Evolutionary conservation across 1,284 basidiomycete genomes (phyloP), one percentile per base, ranked within the genome.

Genomic region (Cryptococcus sp.): DNA sequence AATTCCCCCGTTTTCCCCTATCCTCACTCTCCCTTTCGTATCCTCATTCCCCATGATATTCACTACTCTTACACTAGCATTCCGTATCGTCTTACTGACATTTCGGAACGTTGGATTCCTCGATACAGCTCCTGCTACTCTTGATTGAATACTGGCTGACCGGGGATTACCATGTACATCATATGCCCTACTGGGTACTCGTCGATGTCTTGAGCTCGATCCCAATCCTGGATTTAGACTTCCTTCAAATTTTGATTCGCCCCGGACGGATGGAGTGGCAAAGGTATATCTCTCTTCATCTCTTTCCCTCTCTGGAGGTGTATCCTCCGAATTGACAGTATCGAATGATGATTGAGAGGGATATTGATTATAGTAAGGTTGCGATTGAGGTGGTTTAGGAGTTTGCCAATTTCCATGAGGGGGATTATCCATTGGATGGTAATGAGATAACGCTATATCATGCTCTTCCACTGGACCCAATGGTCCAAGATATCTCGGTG

Each of bases 61-160:
- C 38, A 90, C 90, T 14, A 96, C 90, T 23, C 92, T 83, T 50
- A 88, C 74, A 36, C 89, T 91, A 1, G 73, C 73, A 49, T 66
- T 64, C 4, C 71, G 57, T 3, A 75, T 45, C 3, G 65, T 67
- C 23, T 59, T 60, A 11, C 68, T 67, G 10, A 75, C 68, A 3
- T 60, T 60, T 7, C 72, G 61, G 23, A 75, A 60, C 1, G 73
- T 73, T 2, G 67, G 65, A 10, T 58, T 60, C 46, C 72, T 63
- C 7, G 59, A 52, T 10, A 71, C 51, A 15, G 46, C 49, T 5
- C 46, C 47, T 13, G 57, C 55, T 13, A 63, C 45, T n/a, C 55
- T 47, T 5, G 49, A 11, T 3, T 14, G 23, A 37, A 54, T 49
- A 13, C 54, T 8, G 51, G 58, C 36, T 51, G 50, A 13, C 8